A percentile compares a stretch with the other conserved stretches of the same genome.
These are phyloP conservation scores for Erythrobasidium hasegawianum DNA, from an alignment of 1,284 basidiomycete species.

Conservation along the genomic window DNA sequence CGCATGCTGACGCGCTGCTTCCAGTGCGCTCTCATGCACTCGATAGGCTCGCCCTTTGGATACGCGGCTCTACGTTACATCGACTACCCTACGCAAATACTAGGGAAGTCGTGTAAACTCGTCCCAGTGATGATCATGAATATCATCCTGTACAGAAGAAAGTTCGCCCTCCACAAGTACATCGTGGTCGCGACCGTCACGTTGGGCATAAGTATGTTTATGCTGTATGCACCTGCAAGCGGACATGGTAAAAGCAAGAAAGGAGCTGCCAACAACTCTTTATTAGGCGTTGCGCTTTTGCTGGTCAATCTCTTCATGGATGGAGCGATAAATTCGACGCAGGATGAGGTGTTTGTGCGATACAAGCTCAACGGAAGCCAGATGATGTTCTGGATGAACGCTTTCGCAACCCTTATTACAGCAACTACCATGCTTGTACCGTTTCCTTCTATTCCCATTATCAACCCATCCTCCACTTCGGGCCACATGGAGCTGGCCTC, in stretches of 20 bases:
- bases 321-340: slow-evolving; percentile 90
- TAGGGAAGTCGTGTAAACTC: slow-evolving; percentile 98
- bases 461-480: slow-evolving; percentile 58
- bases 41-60: slow-evolving; percentile 86
- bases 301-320: slow-evolving; percentile 84
- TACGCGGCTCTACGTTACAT: slow-evolving; percentile 92
- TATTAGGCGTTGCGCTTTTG: slow-evolving; percentile 66
- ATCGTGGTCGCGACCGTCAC: slow-evolving; percentile 86
- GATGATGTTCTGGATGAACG: slow-evolving; percentile 99
- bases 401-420: slow-evolving; percentile 66
- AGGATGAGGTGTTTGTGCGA: slow-evolving; percentile 87
- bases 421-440: slow-evolving; percentile 41
- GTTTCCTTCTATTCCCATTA: slow-evolving; percentile 43
- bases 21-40: slow-evolving; percentile 68
- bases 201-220: slow-evolving; percentile 87
- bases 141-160: slow-evolving; percentile 67
- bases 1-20: slow-evolving; percentile 25
- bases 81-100: slow-evolving; percentile 96
- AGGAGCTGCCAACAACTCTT: slow-evolving; percentile 48
- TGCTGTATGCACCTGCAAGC: slow-evolving; percentile 62
- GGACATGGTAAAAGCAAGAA: slow-evolving; percentile 36
- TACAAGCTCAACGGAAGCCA: slow-evolving; percentile 84
- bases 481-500: slow-evolving; percentile 64
- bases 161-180: slow-evolving; percentile 78
- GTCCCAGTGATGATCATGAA: slow-evolving; percentile 98